phyloP scores from a whole-genome alignment of 2,329 filamentous ascomycete genomes.

The Davidsoniella eucalypti region DNA sequence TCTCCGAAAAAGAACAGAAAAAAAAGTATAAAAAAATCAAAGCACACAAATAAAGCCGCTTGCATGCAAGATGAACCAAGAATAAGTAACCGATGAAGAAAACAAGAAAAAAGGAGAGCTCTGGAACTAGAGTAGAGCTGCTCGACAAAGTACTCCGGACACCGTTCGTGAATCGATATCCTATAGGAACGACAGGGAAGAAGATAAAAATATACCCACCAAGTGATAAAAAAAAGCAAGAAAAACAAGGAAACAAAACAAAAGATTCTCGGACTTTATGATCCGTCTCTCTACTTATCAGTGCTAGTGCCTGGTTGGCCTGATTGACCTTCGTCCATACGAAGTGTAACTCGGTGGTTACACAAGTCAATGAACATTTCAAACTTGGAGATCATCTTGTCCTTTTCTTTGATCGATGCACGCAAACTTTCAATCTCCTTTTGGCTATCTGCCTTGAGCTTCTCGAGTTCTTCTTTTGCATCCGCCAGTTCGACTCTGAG shows the following conservation, averaged over 20 bases:
- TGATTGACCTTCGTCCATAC: conserved; percentile 22
- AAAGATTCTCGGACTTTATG: no score
- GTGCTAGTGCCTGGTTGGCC: conserved; percentile 13
- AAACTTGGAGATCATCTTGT: conserved; percentile 44
- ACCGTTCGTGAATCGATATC: no score
- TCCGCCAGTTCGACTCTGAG: conserved; percentile 43
- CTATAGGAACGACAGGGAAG: not conserved
- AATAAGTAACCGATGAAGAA: no score
- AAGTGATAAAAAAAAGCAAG: not conserved
- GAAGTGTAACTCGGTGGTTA: conserved; percentile 48
- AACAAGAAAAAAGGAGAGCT: no score
- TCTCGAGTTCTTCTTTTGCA: conserved; percentile 37
- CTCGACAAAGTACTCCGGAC: no score
- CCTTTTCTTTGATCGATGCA: conserved; percentile 44
- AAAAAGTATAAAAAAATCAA: no score
- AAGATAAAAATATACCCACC: not conserved
- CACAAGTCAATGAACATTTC: conserved; percentile 57
- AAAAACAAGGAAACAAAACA: no score
- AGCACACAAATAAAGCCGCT: no score
- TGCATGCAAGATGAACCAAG: no score
- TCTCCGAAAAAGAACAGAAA: no score
- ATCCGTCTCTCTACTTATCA: conserved; percentile 2
- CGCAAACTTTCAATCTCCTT: conserved; percentile 43
- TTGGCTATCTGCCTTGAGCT: conserved; percentile 37
- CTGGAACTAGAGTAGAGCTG: no score